Evolutionary conservation across 345 rosid species (phyloP).

Genomic region (Hevea brasiliensis): DNA sequence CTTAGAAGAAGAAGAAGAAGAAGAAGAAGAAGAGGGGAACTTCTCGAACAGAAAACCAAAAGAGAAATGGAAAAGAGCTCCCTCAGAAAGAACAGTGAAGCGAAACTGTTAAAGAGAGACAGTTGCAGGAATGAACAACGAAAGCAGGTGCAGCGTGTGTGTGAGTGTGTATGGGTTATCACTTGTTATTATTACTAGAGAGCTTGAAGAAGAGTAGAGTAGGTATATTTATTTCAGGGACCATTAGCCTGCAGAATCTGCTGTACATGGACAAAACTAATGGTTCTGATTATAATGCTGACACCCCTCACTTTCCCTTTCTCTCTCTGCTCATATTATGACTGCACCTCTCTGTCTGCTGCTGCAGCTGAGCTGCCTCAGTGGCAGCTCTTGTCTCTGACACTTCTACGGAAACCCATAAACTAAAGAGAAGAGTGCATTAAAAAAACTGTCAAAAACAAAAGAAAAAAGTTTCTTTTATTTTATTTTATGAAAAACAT

Average conservation of each 20-base stretch:
- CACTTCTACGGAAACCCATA: constrained; percentile 71
- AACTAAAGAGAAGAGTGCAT: constrained; percentile 38
- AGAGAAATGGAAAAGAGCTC: background rate
- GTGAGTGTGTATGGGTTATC: background rate
- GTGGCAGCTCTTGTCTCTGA: constrained; percentile 75
- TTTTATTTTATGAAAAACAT: background rate
- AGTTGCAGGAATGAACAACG: constrained; percentile 6
- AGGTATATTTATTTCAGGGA: constrained; percentile 71
- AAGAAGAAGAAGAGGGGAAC: background rate
- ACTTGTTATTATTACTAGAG: background rate
- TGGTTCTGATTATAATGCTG: constrained; percentile 58
- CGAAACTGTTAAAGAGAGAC: constrained; percentile 10
- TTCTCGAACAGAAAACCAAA: too few relatives aligned
- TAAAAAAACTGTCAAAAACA: constrained; percentile 28
- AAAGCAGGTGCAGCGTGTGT: background rate
- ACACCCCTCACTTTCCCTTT: constrained; percentile 20
- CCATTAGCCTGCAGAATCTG: constrained; percentile 66
- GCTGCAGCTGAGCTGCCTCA: constrained; percentile 45
- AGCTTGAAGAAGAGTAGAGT: constrained; percentile 27
- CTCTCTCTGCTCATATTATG: constrained; percentile 37
- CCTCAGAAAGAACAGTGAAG: background rate
- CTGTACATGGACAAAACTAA: constrained; percentile 56
- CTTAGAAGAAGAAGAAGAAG: background rate
- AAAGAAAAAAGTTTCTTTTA: background rate
- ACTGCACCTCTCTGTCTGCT: constrained; percentile 44